These are phyloP conservation scores for Verticillium dahliae DNA, from an alignment of 2,329 filamentous ascomycete species.

Conservation along the genomic window DNA sequence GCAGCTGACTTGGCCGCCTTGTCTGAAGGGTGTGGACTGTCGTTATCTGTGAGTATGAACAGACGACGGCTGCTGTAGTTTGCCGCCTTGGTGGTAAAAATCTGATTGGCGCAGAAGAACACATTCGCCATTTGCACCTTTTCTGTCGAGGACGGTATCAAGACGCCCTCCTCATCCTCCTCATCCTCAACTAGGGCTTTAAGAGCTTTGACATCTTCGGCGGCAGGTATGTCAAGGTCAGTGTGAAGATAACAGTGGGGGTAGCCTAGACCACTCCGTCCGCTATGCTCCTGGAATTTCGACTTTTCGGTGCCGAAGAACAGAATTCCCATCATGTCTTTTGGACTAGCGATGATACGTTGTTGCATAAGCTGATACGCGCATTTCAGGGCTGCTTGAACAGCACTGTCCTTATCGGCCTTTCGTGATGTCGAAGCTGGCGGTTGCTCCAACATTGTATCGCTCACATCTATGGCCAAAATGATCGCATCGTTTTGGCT, in stretches of 20 bases:
- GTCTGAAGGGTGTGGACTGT: constrained; percentile 70
- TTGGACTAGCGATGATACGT: constrained; percentile 93
- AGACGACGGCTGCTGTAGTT: constrained; percentile 89
- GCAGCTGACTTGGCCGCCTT: constrained; percentile 70
- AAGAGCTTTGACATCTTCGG: constrained; percentile 76
- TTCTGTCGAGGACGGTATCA: constrained; percentile 60
- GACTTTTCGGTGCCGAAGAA: constrained; percentile 86
- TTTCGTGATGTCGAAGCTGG: constrained; percentile 64
- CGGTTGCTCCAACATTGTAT: constrained; percentile 73
- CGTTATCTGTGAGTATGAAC: constrained; percentile 95
- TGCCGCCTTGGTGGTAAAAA: constrained; percentile 89
- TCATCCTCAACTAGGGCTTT: constrained; percentile 73
- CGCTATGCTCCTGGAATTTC: constrained; percentile 65
- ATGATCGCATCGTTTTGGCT: constrained; percentile 95
- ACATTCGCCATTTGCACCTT: constrained; percentile 78
- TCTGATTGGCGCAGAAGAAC: constrained; percentile 90
- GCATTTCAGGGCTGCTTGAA: constrained; percentile 83
- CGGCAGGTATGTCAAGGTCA: constrained; percentile 81
- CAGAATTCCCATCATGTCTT: constrained; percentile 93
- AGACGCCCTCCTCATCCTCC: constrained; percentile 60
- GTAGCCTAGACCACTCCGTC: constrained; percentile 58
- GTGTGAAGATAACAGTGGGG: constrained; percentile 89
- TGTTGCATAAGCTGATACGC: constrained; percentile 96
- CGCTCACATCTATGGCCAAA: constrained; percentile 87
- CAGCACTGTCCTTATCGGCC: constrained; percentile 68